Conservation (phyloP, 768 basidiomycete species). For the Kwoniella sp. region DNA sequence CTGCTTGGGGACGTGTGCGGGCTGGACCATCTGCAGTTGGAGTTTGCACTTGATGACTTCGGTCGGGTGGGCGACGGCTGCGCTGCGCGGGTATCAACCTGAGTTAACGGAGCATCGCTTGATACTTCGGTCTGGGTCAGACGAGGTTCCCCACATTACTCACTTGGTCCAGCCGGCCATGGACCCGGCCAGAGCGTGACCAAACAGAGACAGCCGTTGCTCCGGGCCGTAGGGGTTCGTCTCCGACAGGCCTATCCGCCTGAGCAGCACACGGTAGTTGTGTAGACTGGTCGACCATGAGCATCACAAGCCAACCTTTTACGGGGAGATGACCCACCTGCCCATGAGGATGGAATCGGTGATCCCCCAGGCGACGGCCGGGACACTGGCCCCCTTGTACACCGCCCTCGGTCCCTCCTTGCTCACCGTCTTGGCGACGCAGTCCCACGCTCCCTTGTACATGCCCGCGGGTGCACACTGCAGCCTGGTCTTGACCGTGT, state of each 20-base stretch:
- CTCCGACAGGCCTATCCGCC: conserved; percentile 41
- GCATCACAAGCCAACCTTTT: neutral
- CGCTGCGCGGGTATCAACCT: conserved; percentile 51
- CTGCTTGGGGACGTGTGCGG: conserved; percentile 59
- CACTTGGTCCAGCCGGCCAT: conserved; percentile 50
- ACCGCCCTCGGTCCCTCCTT: conserved; percentile 43
- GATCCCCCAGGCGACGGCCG: conserved; percentile 49
- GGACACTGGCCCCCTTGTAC: conserved; percentile 45
- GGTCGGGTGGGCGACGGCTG: conserved; percentile 67
- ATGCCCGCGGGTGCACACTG: conserved; percentile 40
- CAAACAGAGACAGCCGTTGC: conserved; percentile 35
- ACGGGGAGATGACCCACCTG: conserved; percentile 26
- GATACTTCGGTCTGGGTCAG: too few relatives aligned
- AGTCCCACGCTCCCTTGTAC: conserved; percentile 35
- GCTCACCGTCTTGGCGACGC: conserved; percentile 28
- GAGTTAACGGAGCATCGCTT: too few relatives aligned
- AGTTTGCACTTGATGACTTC: conserved; percentile 67
- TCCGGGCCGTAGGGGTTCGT: conserved; percentile 10
- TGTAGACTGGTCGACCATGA: conserved; percentile 31
- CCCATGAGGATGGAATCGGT: conserved; percentile 50
- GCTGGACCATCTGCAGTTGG: conserved; percentile 40
- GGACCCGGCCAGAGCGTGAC: conserved; percentile 45
- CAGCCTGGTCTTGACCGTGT: conserved; percentile 42
- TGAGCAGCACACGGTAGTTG: conserved; percentile 43
- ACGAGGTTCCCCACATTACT: conserved; percentile 38